Evolutionary conservation across 1,284 basidiomycete genomes (phyloP).

Genomic region (Pseudozyma sp.): DNA sequence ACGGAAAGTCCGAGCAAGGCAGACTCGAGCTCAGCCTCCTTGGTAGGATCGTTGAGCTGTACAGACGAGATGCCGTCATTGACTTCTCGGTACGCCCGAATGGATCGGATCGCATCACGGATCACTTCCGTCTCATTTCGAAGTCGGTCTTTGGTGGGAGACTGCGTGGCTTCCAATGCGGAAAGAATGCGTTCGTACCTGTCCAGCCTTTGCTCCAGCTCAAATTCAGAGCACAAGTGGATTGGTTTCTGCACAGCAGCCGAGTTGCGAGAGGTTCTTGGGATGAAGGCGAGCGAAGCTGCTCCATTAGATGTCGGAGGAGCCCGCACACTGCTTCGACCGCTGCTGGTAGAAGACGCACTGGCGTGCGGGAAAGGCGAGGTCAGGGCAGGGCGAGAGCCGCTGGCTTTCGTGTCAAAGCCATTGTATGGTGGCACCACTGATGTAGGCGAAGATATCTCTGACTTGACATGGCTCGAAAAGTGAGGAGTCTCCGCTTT

Average conservation of each 20-base stretch:
- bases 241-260: slow-evolving; percentile 42
- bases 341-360: slow-evolving; percentile 4
- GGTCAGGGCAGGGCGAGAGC: slow-evolving; percentile 6
- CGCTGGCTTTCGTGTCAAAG: not conserved
- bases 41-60: slow-evolving; percentile 32
- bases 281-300: slow-evolving; percentile 48
- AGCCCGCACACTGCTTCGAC: slow-evolving; percentile 3
- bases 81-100: slow-evolving; percentile 39
- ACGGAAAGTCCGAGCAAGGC: slow-evolving; percentile 43
- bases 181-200: slow-evolving; percentile 48
- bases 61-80: slow-evolving; percentile 34
- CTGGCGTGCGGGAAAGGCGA: slow-evolving; percentile 9
- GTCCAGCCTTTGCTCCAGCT: slow-evolving; percentile 52
- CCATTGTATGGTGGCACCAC: slow-evolving; percentile 6
- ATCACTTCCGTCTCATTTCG: slow-evolving; percentile 34
- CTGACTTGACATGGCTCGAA: slow-evolving; percentile 28
- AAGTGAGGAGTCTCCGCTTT: slow-evolving; percentile 16
- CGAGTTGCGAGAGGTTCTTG: slow-evolving; percentile 35
- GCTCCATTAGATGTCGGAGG: slow-evolving; percentile 9
- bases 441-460: slow-evolving; percentile 5
- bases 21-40: slow-evolving; percentile 39
- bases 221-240: slow-evolving; percentile 44
- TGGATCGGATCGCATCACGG: slow-evolving; percentile 34
- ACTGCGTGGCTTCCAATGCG: slow-evolving; percentile 19
- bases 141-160: slow-evolving; percentile 33